Conservation (phyloP, 1,284 basidiomycete species). For the Anthracocystis panici-leucophaei region DNA sequence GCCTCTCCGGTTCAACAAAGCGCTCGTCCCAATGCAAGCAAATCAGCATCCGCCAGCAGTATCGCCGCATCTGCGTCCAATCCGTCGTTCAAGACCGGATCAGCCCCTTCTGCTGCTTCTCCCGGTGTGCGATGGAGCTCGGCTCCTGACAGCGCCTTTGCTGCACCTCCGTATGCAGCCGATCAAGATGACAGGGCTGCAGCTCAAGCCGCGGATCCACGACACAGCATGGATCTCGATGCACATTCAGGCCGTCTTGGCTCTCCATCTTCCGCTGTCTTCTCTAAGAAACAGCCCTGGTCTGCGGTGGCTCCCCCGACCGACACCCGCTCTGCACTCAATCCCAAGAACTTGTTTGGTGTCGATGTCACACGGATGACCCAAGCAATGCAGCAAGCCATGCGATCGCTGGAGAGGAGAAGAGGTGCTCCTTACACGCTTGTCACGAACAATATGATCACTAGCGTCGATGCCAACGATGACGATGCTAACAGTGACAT, state of each 20-base stretch:
- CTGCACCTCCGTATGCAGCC: conserved; percentile 10
- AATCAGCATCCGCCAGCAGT: conserved; percentile 19
- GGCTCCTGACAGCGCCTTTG: conserved; percentile 32
- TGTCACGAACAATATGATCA: conserved; percentile 47
- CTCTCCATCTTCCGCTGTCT: conserved; percentile 25
- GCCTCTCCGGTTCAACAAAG: conserved; percentile 21
- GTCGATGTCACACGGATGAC: conserved; percentile 50
- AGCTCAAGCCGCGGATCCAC: neutral
- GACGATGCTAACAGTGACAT: conserved; percentile 36
- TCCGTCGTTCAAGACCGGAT: conserved; percentile 3
- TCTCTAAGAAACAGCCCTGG: conserved; percentile 19
- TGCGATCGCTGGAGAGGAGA: conserved; percentile 41
- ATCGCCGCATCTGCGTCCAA: conserved; percentile 6
- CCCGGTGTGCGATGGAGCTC: conserved; percentile 51
- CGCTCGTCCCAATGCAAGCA: conserved; percentile 26
- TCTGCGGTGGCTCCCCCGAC: conserved; percentile 16
- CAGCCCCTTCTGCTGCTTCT: conserved; percentile 19
- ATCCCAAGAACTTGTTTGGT: conserved; percentile 46
- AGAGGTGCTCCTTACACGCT: conserved; percentile 50
- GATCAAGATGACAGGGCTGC: conserved; percentile 2
- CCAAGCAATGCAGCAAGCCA: conserved; percentile 48
- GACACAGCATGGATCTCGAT: conserved; percentile 19
- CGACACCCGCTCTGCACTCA: conserved; percentile 23
- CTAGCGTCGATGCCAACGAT: conserved; percentile 27
- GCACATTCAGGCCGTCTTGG: conserved; percentile 3